Conservation (phyloP, 106 monocot genomes). For the Phalaenopsis aphrodite region DNA sequence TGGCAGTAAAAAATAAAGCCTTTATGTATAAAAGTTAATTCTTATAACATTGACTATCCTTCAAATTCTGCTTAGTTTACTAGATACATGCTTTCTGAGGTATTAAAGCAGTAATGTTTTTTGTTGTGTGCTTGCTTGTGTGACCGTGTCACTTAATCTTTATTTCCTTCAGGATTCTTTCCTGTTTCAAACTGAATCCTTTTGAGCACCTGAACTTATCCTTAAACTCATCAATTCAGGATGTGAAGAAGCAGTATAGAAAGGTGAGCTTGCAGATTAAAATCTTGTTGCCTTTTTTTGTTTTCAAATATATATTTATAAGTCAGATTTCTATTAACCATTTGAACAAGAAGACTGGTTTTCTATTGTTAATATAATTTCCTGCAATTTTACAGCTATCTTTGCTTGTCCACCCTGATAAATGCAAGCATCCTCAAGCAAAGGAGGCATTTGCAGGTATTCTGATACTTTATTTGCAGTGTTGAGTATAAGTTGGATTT, state of each 20-base stretch:
- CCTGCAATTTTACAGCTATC: constrained; percentile 50
- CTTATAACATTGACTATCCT: not conserved
- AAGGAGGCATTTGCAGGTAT: constrained; percentile 96
- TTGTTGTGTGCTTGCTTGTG: not conserved
- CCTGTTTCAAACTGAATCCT: constrained; percentile 96
- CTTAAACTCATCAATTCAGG: constrained; percentile 74
- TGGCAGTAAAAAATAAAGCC: not conserved
- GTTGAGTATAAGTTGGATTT: not conserved
- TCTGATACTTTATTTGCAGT: not conserved
- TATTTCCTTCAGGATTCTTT: constrained; percentile 61
- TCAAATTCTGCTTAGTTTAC: not conserved
- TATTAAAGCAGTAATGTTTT: not conserved
- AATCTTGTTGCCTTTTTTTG: not conserved
- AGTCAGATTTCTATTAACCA: not conserved
- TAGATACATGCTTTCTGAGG: not conserved
- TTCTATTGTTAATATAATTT: not conserved
- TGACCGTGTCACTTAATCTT: not conserved
- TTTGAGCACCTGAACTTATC: constrained; percentile 91
- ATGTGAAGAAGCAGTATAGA: constrained; percentile 85
- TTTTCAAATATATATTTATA: not conserved
- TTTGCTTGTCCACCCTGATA: constrained; percentile 95
- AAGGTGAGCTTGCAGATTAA: constrained; percentile 36
- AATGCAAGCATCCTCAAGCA: constrained; percentile 96
- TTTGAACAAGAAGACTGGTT: not conserved
- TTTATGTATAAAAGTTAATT: not conserved